These are phyloP conservation scores for Astragalus membranaceus DNA, from an alignment of 306 rosid genomes.

Conservation along the genomic window DNA sequence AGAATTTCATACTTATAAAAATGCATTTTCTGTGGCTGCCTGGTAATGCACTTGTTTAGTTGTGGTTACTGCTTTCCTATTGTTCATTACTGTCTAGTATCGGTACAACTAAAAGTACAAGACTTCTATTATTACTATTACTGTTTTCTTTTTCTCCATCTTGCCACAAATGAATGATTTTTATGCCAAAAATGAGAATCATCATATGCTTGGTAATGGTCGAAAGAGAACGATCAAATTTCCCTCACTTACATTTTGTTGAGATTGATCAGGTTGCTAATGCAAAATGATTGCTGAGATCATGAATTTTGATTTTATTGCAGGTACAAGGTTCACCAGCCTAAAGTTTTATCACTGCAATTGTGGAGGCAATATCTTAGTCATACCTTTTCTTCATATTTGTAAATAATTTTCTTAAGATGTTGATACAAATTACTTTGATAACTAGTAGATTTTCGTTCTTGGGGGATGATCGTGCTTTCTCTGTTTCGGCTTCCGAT, in stretches of 20 bases:
- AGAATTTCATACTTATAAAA: background rate
- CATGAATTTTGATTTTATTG: background rate
- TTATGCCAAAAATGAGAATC: no score
- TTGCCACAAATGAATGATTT: background rate
- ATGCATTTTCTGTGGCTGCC: background rate
- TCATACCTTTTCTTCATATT: background rate
- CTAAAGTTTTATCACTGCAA: background rate
- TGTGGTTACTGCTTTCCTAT: background rate
- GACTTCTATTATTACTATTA: background rate
- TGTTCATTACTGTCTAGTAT: background rate
- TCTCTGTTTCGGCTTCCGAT: constrained; percentile 46
- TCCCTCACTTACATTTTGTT: background rate
- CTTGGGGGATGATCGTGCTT: constrained; percentile 67
- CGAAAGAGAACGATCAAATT: background rate
- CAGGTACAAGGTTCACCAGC: background rate
- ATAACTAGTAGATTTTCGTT: constrained; percentile 36
- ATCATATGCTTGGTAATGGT: background rate
- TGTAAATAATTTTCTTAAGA: background rate
- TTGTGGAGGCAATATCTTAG: background rate
- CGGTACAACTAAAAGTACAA: background rate
- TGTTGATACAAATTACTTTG: background rate
- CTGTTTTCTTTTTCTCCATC: background rate
- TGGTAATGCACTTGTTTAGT: background rate
- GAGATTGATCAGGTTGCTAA: background rate
- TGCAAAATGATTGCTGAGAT: background rate